These are phyloP conservation scores for Brassica cretica DNA, from an alignment of 345 rosid species.

Conservation along the genomic window DNA sequence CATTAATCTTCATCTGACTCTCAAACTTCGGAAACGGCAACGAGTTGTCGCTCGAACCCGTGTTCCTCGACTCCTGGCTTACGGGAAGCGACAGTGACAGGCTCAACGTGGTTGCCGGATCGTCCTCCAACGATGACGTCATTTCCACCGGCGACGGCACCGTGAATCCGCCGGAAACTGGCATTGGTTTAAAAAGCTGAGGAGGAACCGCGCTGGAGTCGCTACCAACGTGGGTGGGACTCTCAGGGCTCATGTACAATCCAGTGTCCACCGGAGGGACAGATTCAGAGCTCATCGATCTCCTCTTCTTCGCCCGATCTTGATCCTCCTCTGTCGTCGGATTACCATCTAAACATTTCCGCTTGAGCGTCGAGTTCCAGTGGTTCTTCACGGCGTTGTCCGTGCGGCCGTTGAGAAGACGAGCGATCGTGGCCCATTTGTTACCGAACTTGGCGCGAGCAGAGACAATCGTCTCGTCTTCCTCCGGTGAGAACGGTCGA, in stretches of 20 bases:
- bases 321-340: conserved; percentile 11
- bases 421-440: conserved; percentile 96
- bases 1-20: conserved; percentile 25
- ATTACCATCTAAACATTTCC: conserved; percentile 52
- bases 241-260: conserved; percentile 63
- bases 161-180: conserved; percentile 50
- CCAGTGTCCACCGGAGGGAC: conserved; percentile 49
- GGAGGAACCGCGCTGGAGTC: conserved; percentile 46
- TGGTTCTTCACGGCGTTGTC: conserved; percentile 93
- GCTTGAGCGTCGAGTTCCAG: conserved; percentile 91
- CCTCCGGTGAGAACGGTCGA: conserved; percentile 67
- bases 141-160: conserved; percentile 35
- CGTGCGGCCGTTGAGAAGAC: conserved; percentile 88
- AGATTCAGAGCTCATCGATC: conserved; percentile 58
- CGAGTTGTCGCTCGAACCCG: conserved; percentile 14
- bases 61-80: conserved; percentile 37
- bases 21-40: conserved; percentile 34
- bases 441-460: conserved; percentile 85
- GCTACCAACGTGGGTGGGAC: conserved; percentile 61
- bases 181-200: conserved; percentile 47
- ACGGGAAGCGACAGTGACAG: conserved; percentile 68
- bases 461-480: conserved; percentile 66
- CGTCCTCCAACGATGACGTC: conserved; percentile 53
- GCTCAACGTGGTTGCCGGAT: conserved; percentile 63
- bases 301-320: conserved; percentile 62